Conservation (phyloP, 441 rosid genomes). For the Euphorbia schlechtendalii region DNA sequence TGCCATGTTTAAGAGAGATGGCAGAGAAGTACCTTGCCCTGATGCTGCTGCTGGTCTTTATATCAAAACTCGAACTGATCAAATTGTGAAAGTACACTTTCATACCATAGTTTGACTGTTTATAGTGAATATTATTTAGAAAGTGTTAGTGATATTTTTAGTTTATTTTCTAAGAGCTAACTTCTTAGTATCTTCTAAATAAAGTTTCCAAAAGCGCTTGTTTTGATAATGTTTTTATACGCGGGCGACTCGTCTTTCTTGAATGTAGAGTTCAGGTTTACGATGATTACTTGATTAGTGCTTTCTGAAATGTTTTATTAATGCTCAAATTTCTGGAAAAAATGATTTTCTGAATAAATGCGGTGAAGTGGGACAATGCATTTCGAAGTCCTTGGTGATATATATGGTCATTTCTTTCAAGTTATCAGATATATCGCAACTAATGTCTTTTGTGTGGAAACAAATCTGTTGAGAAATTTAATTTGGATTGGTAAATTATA, state of each 20-base stretch:
- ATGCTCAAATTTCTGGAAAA: not conserved
- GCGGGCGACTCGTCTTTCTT: not conserved
- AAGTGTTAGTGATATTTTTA: slow-evolving; percentile 6
- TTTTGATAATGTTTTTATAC: not conserved
- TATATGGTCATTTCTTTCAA: not conserved
- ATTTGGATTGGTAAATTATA: not conserved
- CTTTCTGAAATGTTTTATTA: not conserved
- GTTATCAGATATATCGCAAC: not conserved
- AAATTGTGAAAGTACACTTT: slow-evolving; percentile 71
- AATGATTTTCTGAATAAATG: not conserved
- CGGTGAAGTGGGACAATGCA: too few relatives aligned
- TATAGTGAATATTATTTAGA: slow-evolving; percentile 10
- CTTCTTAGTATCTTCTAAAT: not conserved
- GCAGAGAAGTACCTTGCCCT: slow-evolving; percentile 69
- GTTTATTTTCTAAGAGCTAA: not conserved
- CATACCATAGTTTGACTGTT: slow-evolving; percentile 18
- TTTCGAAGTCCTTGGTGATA: not conserved
- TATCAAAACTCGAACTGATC: slow-evolving; percentile 68
- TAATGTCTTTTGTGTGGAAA: not conserved
- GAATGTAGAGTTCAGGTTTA: not conserved
- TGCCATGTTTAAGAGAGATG: slow-evolving; percentile 74
- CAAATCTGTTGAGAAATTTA: not conserved
- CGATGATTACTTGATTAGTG: slow-evolving; percentile 1
- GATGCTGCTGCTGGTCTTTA: slow-evolving; percentile 85
- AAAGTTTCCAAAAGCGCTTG: not conserved